Evolutionary conservation across 805 yeast genomes (phyloP).

Genomic region (Ogataea siamensis): DNA sequence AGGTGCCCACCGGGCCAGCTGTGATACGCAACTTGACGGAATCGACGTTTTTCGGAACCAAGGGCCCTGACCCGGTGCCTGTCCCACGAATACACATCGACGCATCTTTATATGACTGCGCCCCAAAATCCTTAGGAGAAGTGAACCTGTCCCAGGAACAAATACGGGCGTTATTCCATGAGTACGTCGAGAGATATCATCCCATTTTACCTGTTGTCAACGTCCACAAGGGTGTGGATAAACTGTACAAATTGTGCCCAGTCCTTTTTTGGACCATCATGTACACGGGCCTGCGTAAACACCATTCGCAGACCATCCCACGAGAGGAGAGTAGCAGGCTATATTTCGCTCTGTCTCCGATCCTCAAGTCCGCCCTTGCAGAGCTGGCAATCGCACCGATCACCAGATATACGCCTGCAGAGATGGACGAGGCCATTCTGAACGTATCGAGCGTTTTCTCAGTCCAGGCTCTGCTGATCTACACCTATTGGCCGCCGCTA

Average conservation of each 20-base stretch:
- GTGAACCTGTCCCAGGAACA: constrained; percentile 58
- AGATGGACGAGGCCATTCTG: constrained; percentile 74
- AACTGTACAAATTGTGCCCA: constrained; percentile 76
- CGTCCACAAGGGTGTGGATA: constrained; percentile 75
- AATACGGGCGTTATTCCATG: constrained; percentile 61
- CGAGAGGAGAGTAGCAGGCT: constrained; percentile 35
- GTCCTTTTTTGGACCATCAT: constrained; percentile 92
- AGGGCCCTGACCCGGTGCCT: constrained; percentile 17
- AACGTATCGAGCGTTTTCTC: constrained; percentile 91
- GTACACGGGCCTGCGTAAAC: constrained; percentile 76
- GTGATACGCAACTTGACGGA: constrained; percentile 22
- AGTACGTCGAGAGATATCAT: constrained; percentile 77
- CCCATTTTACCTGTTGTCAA: constrained; percentile 87
- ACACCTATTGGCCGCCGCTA: constrained; percentile 94
- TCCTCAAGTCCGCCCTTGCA: constrained; percentile 73
- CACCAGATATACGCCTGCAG: constrained; percentile 76
- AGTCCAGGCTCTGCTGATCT: constrained; percentile 86
- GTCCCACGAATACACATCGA: constrained; percentile 20
- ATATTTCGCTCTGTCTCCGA: constrained; percentile 62
- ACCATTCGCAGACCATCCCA: constrained; percentile 32
- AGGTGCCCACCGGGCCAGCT: constrained; percentile 17
- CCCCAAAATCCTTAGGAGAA: constrained; percentile 70
- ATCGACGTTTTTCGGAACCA: constrained; percentile 17
- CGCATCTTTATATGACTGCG: constrained; percentile 44
- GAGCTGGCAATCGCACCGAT: constrained; percentile 91